These are phyloP conservation scores for Fusarium sp. DNA, from an alignment of 2,329 filamentous ascomycete genomes.

Conservation along the genomic window DNA sequence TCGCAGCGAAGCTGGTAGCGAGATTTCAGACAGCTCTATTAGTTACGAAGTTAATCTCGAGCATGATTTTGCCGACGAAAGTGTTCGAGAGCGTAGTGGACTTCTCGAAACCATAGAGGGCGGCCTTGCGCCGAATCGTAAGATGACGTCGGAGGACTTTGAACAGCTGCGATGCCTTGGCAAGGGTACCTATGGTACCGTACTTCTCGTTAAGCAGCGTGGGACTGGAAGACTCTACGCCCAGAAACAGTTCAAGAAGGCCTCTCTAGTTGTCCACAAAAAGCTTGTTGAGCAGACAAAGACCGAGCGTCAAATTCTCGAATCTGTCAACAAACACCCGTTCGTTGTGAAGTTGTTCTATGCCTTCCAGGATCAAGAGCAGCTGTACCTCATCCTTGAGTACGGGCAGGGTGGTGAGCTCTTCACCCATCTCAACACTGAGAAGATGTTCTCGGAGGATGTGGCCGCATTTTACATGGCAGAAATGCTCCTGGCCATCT, in stretches of 20 bases:
- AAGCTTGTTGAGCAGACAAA: conserved; percentile 97
- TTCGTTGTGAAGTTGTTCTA: conserved; percentile 99
- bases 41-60: conserved; percentile 89
- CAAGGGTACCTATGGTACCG: conserved; percentile 96
- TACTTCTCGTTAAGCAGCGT: conserved; percentile 91
- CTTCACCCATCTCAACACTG: conserved; percentile 92
- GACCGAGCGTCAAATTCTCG: conserved; percentile 93
- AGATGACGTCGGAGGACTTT: conserved; percentile 94
- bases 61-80: conserved; percentile 84
- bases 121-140: conserved; percentile 71
- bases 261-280: conserved; percentile 94
- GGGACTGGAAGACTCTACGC: conserved; percentile 91
- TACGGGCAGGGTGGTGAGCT: conserved; percentile 97
- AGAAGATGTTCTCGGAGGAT: conserved; percentile 94
- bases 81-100: conserved; percentile 61
- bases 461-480: conserved; percentile 98
- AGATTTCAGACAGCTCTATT: conserved; percentile 75
- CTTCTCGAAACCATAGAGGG: conserved; percentile 66
- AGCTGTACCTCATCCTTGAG: conserved; percentile 96
- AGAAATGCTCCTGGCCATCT: conserved; percentile 93
- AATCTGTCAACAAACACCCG: conserved; percentile 95
- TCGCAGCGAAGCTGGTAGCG: conserved; percentile 66
- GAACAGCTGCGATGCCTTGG: conserved; percentile 91
- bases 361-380: conserved; percentile 97
- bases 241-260: conserved; percentile 99